Percentiles rank a stretch among this genome's conserved stretches.
Evolutionary conservation across 2,329 filamentous ascomycete genomes (phyloP).

Genomic region (Fusarium paranaense): DNA sequence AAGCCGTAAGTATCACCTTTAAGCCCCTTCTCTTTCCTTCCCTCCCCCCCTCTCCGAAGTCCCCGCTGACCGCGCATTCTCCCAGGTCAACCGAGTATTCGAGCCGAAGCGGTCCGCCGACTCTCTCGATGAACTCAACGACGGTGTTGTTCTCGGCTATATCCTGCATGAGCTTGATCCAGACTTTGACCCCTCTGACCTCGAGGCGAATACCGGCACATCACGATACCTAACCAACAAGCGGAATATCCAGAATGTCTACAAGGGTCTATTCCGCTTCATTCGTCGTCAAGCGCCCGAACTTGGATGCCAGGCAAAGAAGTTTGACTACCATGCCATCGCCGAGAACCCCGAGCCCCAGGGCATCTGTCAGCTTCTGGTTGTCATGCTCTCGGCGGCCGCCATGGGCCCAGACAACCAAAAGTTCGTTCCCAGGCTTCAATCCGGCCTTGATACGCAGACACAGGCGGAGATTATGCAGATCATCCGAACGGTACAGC

Average conservation of each 20-base stretch:
- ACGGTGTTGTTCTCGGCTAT: conserved; percentile 66
- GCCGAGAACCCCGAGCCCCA: conserved; percentile 67
- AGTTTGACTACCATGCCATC: conserved; percentile 68
- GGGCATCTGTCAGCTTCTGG: conserved; percentile 69
- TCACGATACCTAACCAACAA: conserved; percentile 61
- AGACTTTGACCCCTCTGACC: conserved; percentile 65
- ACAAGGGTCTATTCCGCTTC: conserved; percentile 66
- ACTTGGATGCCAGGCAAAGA: conserved; percentile 63
- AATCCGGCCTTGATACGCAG: conserved; percentile 54
- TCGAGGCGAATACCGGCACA: conserved; percentile 59
- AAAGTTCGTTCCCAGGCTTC: conserved; percentile 63
- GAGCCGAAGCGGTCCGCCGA: conserved; percentile 59
- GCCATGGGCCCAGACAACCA: conserved; percentile 69
- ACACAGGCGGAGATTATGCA: conserved; percentile 60
- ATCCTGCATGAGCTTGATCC: conserved; percentile 69
- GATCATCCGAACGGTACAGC: conserved; percentile 57
- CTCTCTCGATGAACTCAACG: conserved; percentile 63
- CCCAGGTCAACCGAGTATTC: conserved; percentile 55
- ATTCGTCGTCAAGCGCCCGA: conserved; percentile 65
- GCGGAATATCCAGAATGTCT: conserved; percentile 65
- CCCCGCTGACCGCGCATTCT: conserved; percentile 22
- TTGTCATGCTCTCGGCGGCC: conserved; percentile 70
- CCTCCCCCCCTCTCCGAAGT: background rate
- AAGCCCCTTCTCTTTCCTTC: background rate
- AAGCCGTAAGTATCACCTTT: conserved; percentile 59